phyloP scores from a whole-genome alignment of 2,329 filamentous ascomycete genomes.

The Colletotrichum destructivum region DNA sequence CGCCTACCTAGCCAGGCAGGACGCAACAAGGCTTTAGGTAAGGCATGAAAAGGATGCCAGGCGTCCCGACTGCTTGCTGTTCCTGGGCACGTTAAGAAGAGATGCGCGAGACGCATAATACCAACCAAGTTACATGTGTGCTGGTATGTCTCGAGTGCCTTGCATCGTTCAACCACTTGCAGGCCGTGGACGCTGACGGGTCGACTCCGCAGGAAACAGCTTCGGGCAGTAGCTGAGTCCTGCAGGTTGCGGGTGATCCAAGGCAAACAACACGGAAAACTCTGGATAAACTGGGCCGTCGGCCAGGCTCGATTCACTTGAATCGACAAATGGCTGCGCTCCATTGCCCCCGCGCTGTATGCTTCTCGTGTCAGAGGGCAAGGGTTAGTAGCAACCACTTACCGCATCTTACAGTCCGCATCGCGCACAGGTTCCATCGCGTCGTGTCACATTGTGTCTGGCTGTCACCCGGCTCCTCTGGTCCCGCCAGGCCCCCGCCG shows the following conservation, averaged over 20 bases:
- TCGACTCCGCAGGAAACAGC: not conserved
- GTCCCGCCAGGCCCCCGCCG: slow-evolving; percentile 11
- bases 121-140: not conserved
- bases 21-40: not conserved
- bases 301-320: not conserved
- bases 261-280: not conserved
- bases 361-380: not conserved
- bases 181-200: not conserved
- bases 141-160: not conserved
- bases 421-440: slow-evolving; percentile 9
- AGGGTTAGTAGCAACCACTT: slow-evolving; percentile 1
- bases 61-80: not conserved
- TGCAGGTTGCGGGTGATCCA: not conserved
- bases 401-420: slow-evolving; percentile 6
- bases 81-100: not conserved
- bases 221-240: not conserved
- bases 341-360: not conserved
- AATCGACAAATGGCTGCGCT: too few species aligned
- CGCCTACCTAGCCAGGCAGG: not conserved
- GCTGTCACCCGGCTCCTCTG: slow-evolving; percentile 1
- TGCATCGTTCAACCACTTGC: not conserved
- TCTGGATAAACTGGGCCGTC: not conserved
- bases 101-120: not conserved
- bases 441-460: slow-evolving; percentile 34
- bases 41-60: too few species aligned